Conservation (phyloP, 257 asterid genomes). For the Rauvolfia tetraphylla region DNA sequence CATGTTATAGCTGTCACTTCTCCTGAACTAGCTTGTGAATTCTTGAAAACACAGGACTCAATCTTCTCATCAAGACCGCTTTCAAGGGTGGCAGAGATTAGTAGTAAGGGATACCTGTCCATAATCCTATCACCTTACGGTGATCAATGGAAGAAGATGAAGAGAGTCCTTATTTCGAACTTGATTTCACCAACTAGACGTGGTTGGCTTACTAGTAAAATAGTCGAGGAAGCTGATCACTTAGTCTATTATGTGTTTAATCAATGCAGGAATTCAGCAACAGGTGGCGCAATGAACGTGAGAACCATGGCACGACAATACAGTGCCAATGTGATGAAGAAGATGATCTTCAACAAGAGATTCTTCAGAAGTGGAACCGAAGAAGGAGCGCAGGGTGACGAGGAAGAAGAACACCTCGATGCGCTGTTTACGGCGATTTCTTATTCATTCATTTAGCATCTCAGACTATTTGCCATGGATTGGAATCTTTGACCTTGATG, state of each 20-base stretch:
- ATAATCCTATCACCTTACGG: not conserved
- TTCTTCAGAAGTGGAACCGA: not conserved
- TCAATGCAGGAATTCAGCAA: too few species aligned
- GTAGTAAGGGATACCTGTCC: constrained; percentile 16
- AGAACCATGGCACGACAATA: too few species aligned
- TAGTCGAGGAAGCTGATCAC: not conserved
- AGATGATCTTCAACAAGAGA: too few species aligned
- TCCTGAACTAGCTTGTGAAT: constrained; percentile 30
- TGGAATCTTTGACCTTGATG: not conserved
- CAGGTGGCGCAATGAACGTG: too few species aligned
- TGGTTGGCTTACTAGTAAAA: not conserved
- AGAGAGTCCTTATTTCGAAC: not conserved
- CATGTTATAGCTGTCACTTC: constrained; percentile 20
- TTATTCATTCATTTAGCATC: not conserved
- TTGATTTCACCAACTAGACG: not conserved
- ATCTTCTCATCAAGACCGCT: constrained; percentile 16
- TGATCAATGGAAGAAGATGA: constrained; percentile 15
- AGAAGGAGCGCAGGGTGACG: constrained; percentile 26
- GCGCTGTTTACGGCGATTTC: not conserved
- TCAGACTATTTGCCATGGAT: not conserved
- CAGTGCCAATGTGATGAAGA: too few species aligned
- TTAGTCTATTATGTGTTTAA: too few species aligned
- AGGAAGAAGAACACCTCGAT: not conserved
- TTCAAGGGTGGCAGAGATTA: constrained; percentile 4
- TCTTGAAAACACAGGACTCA: constrained; percentile 18